Base-by-base conservation (phyloP, 441 rosid genomes). In the Jatropha podagrica region DNA sequence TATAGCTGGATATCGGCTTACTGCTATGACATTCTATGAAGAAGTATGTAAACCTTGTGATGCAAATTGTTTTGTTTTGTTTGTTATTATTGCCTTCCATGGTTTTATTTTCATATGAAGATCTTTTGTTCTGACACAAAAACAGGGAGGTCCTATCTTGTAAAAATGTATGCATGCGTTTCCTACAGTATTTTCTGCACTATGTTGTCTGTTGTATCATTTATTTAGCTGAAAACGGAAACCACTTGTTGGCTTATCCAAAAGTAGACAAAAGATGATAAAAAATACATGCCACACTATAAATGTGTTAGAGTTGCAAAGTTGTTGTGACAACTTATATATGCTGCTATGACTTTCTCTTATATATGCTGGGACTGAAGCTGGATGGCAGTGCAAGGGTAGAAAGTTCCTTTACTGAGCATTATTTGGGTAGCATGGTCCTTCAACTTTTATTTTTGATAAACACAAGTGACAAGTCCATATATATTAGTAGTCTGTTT, bases 11-110 rank as follows among this genome's bases (percentile, higher is more conserved):
- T 95, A 95, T 77, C 87, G 97, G 82, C 93, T 95, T 77, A 90
- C 97, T 51, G 96, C 97, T 66, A 95, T 95, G 99, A 95, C 99
- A 67, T 95, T 95, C 79, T 95, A 89, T 79, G 99, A 93, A 81
- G 99, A 95, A 90, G 99, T 92, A 83, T 78, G 68, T 68, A 51
- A 55, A 32, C 76, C 14, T 66, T 65, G 1, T 60, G 51, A 40
- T 58, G 17, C 26, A 2, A 32, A 32, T 32, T 49, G 2, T 54
- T 52, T 20, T 6, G 52, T 62, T 26, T 0, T 58, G 46, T 23
- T 40, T 13, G 7, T 44, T 44, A 7, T 11, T 44, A 11, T 7
- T 27, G 32, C 32, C 32, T 32, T 32, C 32, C 32, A 32, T 32
- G 32, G 32, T 32, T 48, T 18, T 44, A 37, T 20, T 74, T 4